Conservation (phyloP, 225 moss, liverwort and hornwort genomes). For the Polytrichum formosum region DNA sequence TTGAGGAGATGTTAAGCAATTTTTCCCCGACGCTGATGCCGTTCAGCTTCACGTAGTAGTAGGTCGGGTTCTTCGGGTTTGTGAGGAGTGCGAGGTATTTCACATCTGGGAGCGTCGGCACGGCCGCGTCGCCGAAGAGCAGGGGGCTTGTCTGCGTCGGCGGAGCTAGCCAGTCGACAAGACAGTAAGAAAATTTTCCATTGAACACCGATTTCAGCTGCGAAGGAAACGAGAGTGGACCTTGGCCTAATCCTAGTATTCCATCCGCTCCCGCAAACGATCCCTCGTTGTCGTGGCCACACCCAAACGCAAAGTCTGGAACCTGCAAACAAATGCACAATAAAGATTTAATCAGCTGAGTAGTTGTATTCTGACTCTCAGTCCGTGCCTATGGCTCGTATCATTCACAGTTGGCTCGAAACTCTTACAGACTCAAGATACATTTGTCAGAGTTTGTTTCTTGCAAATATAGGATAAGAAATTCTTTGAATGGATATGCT, state of each 20-base stretch:
- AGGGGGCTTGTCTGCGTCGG: constrained; percentile 50
- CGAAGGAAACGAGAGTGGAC: constrained; percentile 39
- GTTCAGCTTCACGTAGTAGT: constrained; percentile 45
- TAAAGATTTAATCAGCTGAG: neutral
- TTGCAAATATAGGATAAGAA: too few species aligned
- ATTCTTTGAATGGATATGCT: too few species aligned
- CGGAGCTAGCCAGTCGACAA: constrained; percentile 52
- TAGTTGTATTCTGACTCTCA: too few species aligned
- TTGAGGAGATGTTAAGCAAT: constrained; percentile 41
- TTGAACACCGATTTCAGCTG: constrained; percentile 46
- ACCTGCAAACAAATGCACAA: constrained; percentile 18
- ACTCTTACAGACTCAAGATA: too few species aligned
- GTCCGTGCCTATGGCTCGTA: too few species aligned
- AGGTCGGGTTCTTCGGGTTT: constrained; percentile 45
- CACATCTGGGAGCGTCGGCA: constrained; percentile 32
- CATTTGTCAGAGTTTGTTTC: too few species aligned
- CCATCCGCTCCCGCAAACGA: constrained; percentile 59
- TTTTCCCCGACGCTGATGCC: constrained; percentile 39
- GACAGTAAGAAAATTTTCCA: constrained; percentile 63
- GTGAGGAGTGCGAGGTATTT: constrained; percentile 32
- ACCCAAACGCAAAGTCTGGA: constrained; percentile 58
- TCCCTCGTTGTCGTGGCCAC: constrained; percentile 50
- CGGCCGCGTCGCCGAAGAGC: constrained; percentile 54
- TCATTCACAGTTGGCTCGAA: too few species aligned
- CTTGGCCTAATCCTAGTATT: constrained; percentile 48